phyloP scores from a whole-genome alignment of 75 land plant species.

The Ceratopteris richardii region DNA sequence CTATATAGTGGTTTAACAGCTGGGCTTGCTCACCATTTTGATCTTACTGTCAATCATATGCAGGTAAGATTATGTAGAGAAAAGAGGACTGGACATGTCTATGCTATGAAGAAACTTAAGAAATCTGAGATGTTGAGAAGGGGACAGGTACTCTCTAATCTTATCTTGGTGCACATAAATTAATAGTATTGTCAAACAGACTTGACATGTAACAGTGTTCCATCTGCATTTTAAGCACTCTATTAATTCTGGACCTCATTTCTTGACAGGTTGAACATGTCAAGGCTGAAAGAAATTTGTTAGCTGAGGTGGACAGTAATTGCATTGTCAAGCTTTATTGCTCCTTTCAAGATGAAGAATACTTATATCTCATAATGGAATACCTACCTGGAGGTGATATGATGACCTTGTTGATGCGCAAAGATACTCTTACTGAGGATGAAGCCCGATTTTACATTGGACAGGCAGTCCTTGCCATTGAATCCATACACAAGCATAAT shows the following conservation, averaged over 20 bases:
- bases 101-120: slow-evolving; percentile 93
- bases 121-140: slow-evolving; percentile 96
- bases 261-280: slow-evolving; percentile 89
- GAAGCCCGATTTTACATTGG: slow-evolving; percentile 94
- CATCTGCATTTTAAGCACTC: neutral
- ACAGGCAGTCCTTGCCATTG: slow-evolving; percentile 86
- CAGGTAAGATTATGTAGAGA: slow-evolving; percentile 94
- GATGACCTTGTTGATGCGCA: slow-evolving; percentile 95
- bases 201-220: no score
- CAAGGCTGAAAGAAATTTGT: slow-evolving; percentile 87
- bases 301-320: slow-evolving; percentile 94
- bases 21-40: no score
- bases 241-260: neutral
- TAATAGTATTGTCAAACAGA: no score
- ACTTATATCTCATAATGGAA: slow-evolving; percentile 83
- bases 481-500: slow-evolving; percentile 92
- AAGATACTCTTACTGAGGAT: slow-evolving; percentile 87
- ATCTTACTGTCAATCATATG: neutral
- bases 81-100: slow-evolving; percentile 74
- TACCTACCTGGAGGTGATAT: slow-evolving; percentile 96
- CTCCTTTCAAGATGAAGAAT: slow-evolving; percentile 94
- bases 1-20: no score
- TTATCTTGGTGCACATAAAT: neutral
- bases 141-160: slow-evolving; percentile 67
- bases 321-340: slow-evolving; percentile 95